Evolutionary conservation across 768 basidiomycete species (phyloP).

Genomic region (Crassisporium funariophilum): DNA sequence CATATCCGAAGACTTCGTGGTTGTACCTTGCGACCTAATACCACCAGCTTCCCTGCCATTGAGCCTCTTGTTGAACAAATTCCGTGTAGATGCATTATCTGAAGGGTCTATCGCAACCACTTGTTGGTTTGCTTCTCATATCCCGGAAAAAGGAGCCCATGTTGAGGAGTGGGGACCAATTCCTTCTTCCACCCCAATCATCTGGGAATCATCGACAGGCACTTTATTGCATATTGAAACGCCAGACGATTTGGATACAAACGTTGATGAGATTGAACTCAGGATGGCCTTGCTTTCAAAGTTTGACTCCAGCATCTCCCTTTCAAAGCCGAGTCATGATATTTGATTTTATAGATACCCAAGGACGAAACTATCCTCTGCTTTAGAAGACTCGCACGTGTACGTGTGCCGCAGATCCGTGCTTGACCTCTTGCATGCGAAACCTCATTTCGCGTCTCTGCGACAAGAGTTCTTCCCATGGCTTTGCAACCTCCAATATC

Average conservation of each 20-base stretch:
- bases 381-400: constrained; percentile 84
- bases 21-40: constrained; percentile 91
- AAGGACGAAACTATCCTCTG: constrained; percentile 64
- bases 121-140: constrained; percentile 61
- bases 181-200: constrained; percentile 50
- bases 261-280: constrained; percentile 71
- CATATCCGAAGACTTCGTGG: constrained; percentile 83
- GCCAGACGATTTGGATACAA: constrained; percentile 64
- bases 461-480: constrained; percentile 92
- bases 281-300: constrained; percentile 73
- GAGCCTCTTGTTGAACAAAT: constrained; percentile 73
- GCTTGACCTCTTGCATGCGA: constrained; percentile 69
- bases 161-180: constrained; percentile 70
- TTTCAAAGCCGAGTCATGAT: constrained; percentile 4
- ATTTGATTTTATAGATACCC: constrained; percentile 57
- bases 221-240: constrained; percentile 77
- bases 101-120: constrained; percentile 65
- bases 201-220: constrained; percentile 66
- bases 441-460: constrained; percentile 76
- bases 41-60: constrained; percentile 77
- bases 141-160: constrained; percentile 52
- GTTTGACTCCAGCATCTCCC: constrained; percentile 36
- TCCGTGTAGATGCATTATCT: constrained; percentile 69
- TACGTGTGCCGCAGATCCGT: constrained; percentile 82
- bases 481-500: constrained; percentile 87